phyloP scores from a whole-genome alignment of 2,329 filamentous ascomycete species.

The Cladosporium sp. region DNA sequence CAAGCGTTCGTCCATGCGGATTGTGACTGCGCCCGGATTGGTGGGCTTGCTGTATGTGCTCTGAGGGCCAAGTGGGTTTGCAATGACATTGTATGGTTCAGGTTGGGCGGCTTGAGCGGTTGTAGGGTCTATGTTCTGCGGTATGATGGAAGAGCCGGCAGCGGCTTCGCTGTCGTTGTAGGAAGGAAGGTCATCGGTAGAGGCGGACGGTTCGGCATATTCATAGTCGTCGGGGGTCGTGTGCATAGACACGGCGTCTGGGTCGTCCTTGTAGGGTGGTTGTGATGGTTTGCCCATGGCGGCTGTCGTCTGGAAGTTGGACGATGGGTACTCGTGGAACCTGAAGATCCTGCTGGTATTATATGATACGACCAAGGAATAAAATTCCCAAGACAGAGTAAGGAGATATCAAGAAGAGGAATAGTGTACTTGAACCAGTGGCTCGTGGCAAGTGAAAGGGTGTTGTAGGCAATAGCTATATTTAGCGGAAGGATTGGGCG shows the following conservation, averaged over 20 bases:
- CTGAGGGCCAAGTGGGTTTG: not conserved
- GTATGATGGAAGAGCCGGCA: constrained; percentile 5
- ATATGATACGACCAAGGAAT: not conserved
- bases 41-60: not conserved
- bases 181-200: constrained; percentile 29
- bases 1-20: constrained; percentile 33
- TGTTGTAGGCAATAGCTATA: not conserved
- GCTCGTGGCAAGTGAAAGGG: not conserved
- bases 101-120: not conserved
- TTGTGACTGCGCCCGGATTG: constrained; percentile 24
- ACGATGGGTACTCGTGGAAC: not conserved
- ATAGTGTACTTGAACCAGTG: not conserved
- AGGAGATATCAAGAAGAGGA: not conserved
- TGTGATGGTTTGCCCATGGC: constrained; percentile 18
- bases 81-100: constrained; percentile 14
- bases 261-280: constrained; percentile 24
- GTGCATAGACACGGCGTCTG: constrained; percentile 33
- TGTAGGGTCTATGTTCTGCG: not conserved
- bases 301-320: not conserved
- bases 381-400: not conserved
- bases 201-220: constrained; percentile 21
- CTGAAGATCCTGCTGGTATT: not conserved
- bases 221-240: constrained; percentile 33
- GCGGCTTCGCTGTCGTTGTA: constrained; percentile 32
- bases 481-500: not conserved